phyloP scores from a whole-genome alignment of 2,329 filamentous ascomycete species.

The Dactylonectria macrodidyma region DNA sequence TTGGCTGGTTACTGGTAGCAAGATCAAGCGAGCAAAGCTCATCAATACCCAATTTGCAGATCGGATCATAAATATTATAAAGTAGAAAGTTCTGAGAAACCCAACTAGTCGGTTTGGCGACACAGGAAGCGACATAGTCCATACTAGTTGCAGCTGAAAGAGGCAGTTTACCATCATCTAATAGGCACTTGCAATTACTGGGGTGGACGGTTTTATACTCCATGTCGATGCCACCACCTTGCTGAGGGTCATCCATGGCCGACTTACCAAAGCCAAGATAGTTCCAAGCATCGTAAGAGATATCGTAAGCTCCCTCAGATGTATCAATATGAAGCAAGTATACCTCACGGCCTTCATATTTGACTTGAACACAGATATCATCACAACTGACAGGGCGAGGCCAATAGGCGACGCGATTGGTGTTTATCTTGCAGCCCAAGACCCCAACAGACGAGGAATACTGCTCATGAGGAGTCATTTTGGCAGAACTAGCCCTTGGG shows the following conservation, averaged over 20 bases:
- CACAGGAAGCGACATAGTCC: conserved; percentile 63
- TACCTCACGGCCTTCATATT: conserved; percentile 51
- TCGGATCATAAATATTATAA: conserved; percentile 65
- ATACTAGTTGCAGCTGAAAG: conserved; percentile 69
- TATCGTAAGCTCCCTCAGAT: background rate
- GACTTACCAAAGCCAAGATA: conserved; percentile 64
- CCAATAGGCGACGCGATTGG: conserved; percentile 72
- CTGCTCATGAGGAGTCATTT: conserved; percentile 64
- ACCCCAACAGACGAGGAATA: conserved; percentile 70
- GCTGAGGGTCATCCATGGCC: conserved; percentile 59
- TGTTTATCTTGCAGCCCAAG: conserved; percentile 70
- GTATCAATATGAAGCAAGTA: background rate
- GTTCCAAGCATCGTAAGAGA: conserved; percentile 70
- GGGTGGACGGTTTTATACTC: conserved; percentile 62
- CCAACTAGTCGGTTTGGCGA: conserved; percentile 59
- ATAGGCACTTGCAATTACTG: conserved; percentile 62
- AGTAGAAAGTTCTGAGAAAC: conserved; percentile 64
- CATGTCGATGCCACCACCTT: conserved; percentile 65
- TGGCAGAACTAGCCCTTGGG: background rate
- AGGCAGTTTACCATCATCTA: conserved; percentile 64
- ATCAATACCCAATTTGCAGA: conserved; percentile 64
- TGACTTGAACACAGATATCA: conserved; percentile 67
- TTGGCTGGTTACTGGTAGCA: conserved; percentile 62
- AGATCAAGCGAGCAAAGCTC: conserved; percentile 64
- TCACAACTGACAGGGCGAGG: conserved; percentile 64